Evolutionary conservation across 106 monocot species (phyloP).

Genomic region (Phalaenopsis equestris): DNA sequence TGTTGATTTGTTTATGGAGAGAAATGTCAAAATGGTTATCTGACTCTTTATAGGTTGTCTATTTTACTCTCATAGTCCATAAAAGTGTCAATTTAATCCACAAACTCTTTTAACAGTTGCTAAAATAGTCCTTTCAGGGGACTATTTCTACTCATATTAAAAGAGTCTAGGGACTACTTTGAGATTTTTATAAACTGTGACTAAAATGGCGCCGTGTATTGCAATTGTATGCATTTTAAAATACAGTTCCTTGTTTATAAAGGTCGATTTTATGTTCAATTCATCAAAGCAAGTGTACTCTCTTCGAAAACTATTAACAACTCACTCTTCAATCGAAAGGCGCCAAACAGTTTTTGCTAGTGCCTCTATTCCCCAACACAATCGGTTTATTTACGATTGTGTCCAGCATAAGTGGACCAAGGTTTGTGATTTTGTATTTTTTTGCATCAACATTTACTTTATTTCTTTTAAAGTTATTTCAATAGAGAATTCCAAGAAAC

Average conservation of each 20-base stretch:
- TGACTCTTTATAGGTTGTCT: too few relatives aligned
- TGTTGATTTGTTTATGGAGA: neutral
- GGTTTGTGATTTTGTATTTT: constrained; percentile 22
- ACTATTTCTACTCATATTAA: too few relatives aligned
- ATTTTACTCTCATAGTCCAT: too few relatives aligned
- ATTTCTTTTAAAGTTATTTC: neutral
- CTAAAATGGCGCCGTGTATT: too few relatives aligned
- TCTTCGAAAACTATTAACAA: constrained; percentile 73
- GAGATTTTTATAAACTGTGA: too few relatives aligned
- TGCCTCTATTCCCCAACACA: constrained; percentile 95
- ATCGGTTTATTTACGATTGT: constrained; percentile 75
- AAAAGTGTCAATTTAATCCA: too few relatives aligned
- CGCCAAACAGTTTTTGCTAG: constrained; percentile 89
- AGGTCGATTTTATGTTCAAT: constrained; percentile 89
- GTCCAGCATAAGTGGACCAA: constrained; percentile 96
- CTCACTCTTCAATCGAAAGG: constrained; percentile 46
- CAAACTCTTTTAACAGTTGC: too few relatives aligned
- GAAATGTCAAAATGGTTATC: too few relatives aligned
- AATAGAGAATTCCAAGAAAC: neutral
- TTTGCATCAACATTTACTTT: neutral
- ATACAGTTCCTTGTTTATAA: neutral
- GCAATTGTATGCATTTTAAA: neutral
- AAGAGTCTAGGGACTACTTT: too few relatives aligned
- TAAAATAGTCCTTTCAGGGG: too few relatives aligned
- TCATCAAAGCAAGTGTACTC: constrained; percentile 67